These are phyloP conservation scores for Colletotrichum tabaci DNA, from an alignment of 2,329 filamentous ascomycete species.

Conservation along the genomic window DNA sequence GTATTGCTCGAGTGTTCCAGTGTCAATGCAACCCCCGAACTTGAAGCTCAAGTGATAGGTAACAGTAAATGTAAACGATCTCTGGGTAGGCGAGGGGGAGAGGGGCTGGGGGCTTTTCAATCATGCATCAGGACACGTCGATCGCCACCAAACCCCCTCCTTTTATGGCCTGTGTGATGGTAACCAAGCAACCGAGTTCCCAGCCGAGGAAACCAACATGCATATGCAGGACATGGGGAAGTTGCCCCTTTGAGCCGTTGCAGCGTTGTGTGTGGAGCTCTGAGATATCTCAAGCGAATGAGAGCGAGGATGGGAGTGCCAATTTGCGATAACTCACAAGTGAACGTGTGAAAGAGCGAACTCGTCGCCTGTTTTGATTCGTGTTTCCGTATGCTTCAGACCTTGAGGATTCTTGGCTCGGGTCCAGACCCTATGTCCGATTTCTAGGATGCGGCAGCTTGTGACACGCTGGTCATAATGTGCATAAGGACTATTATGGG, in stretches of 20 bases:
- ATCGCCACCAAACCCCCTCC: background rate
- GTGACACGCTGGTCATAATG: no score
- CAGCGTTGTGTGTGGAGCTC: background rate
- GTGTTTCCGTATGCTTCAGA: no score
- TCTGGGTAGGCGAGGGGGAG: background rate
- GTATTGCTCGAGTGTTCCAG: background rate
- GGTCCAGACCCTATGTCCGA: no score
- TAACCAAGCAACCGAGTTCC: background rate
- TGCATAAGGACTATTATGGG: no score
- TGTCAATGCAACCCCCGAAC: background rate
- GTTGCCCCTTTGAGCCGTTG: conserved; percentile 2
- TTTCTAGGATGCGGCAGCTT: no score
- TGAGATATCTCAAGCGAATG: background rate
- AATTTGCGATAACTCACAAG: background rate
- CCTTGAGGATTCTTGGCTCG: no score
- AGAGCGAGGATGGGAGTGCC: background rate
- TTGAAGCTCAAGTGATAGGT: background rate
- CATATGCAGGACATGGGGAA: background rate
- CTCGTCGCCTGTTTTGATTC: no score
- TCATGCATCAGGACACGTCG: background rate
- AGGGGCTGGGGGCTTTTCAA: no score
- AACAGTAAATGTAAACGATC: background rate
- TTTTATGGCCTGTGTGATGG: background rate
- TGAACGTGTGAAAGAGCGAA: background rate
- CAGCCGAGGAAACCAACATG: background rate